Evolutionary conservation across 768 basidiomycete species (phyloP).

Genomic region (Rhizopogon roseolus): DNA sequence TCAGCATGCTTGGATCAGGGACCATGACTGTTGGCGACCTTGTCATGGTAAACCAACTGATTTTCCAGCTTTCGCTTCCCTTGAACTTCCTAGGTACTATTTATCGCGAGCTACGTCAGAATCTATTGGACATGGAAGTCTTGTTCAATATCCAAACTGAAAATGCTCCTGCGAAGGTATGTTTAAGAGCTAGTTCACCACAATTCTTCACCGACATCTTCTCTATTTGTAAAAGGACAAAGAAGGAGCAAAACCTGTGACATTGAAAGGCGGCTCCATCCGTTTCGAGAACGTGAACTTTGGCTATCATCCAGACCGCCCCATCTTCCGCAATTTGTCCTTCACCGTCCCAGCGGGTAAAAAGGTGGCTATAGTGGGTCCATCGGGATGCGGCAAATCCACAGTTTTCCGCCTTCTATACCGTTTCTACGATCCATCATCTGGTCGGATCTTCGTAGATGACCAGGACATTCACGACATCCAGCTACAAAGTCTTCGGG

Average conservation of each 20-base stretch:
- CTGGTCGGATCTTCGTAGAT: slow-evolving; percentile 82
- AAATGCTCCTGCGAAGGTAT: slow-evolving; percentile 64
- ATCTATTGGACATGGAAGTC: slow-evolving; percentile 95
- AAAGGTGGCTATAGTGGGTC: slow-evolving; percentile 96
- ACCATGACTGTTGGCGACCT: slow-evolving; percentile 98
- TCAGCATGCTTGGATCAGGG: slow-evolving; percentile 39
- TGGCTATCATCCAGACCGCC: slow-evolving; percentile 86
- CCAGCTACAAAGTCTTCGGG: slow-evolving; percentile 67
- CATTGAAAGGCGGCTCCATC: slow-evolving; percentile 79
- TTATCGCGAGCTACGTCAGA: slow-evolving; percentile 95
- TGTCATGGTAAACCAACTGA: slow-evolving; percentile 98
- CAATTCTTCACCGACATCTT: not conserved
- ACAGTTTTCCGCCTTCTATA: slow-evolving; percentile 93
- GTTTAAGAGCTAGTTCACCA: slow-evolving; percentile 5
- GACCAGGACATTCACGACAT: slow-evolving; percentile 80
- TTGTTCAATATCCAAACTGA: slow-evolving; percentile 87
- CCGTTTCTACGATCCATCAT: slow-evolving; percentile 85
- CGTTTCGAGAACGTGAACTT: slow-evolving; percentile 91
- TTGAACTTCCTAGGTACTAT: slow-evolving; percentile 97
- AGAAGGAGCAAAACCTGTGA: slow-evolving; percentile 61
- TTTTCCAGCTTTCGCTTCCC: slow-evolving; percentile 94
- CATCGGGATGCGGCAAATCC: slow-evolving; percentile 96
- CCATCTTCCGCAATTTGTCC: slow-evolving; percentile 83
- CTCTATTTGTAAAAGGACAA: slow-evolving; percentile 46
- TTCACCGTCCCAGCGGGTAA: slow-evolving; percentile 95